Conservation (phyloP, 2,329 filamentous ascomycete species). For the Phyllosticta ampelicida region DNA sequence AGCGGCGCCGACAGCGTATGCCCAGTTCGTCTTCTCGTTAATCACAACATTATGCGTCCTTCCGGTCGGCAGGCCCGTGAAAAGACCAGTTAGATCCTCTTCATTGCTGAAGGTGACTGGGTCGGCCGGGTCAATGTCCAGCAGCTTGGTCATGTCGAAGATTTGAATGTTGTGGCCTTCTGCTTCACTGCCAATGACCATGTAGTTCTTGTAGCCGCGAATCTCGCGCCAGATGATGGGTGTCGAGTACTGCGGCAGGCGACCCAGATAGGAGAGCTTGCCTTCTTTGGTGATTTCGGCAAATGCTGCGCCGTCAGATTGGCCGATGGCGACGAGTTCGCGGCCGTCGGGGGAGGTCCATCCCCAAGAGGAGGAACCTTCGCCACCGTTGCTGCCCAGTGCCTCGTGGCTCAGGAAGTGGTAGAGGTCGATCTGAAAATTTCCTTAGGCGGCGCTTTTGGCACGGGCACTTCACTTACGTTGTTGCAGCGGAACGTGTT, state of each 20-base stretch:
- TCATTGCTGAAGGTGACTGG: slow-evolving; percentile 27
- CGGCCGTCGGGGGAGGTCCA: slow-evolving; percentile 43
- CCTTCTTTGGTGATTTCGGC: slow-evolving; percentile 41
- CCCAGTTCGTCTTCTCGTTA: slow-evolving; percentile 27
- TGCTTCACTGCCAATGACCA: slow-evolving; percentile 32
- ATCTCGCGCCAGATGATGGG: slow-evolving; percentile 45
- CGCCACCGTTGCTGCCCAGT: slow-evolving; percentile 37
- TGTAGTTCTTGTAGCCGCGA: slow-evolving; percentile 31
- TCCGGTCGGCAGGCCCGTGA: slow-evolving; percentile 23
- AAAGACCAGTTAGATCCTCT: slow-evolving; percentile 23
- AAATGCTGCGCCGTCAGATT: slow-evolving; percentile 45
- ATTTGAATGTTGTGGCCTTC: slow-evolving; percentile 47
- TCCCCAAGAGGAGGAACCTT: slow-evolving; percentile 42
- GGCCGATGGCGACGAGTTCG: slow-evolving; percentile 45
- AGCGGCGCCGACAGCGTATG: slow-evolving; percentile 27
- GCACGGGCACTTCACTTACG: slow-evolving; percentile 15
- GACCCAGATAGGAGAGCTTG: slow-evolving; percentile 43
- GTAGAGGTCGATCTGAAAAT: slow-evolving; percentile 38
- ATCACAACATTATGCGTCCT: slow-evolving; percentile 29
- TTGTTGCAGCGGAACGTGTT: slow-evolving; percentile 31
- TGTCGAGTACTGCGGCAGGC: slow-evolving; percentile 38
- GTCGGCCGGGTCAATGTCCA: slow-evolving; percentile 23
- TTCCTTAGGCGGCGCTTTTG: neutral
- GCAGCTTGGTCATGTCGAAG: slow-evolving; percentile 48
- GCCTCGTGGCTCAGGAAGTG: slow-evolving; percentile 45